Conservation (phyloP, 2,329 filamentous ascomycete genomes). For the Trichoderma atroviride region DNA sequence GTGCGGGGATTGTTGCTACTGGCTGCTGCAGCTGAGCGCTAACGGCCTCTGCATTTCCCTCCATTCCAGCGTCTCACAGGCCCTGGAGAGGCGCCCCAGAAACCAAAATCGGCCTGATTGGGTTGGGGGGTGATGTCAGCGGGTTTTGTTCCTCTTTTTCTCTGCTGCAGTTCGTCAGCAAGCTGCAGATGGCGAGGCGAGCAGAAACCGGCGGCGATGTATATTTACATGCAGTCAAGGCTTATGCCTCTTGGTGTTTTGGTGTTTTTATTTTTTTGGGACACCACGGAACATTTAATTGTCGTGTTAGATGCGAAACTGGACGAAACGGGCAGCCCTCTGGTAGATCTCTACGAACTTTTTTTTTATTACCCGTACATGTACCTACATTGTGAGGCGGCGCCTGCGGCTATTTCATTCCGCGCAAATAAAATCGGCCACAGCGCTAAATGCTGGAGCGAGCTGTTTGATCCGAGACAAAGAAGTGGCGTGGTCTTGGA, state of each 20-base stretch:
- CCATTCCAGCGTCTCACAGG: slow-evolving; percentile 32
- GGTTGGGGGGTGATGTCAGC: neutral
- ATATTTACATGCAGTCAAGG: neutral
- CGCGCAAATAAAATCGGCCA: neutral
- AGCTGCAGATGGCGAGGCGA: neutral
- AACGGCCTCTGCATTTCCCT: slow-evolving; percentile 32
- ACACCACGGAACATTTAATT: neutral
- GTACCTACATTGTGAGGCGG: neutral
- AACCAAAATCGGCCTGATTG: neutral
- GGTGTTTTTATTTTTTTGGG: neutral
- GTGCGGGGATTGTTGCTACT: slow-evolving; percentile 21
- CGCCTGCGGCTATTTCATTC: slow-evolving; percentile 21
- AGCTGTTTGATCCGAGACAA: neutral
- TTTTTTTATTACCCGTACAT: neutral
- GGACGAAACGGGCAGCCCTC: slow-evolving; percentile 16
- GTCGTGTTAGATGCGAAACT: neutral
- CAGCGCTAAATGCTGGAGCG: neutral
- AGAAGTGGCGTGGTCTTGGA: slow-evolving; percentile 3
- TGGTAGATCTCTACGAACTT: slow-evolving; percentile 7
- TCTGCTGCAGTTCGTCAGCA: neutral
- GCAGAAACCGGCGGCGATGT: neutral
- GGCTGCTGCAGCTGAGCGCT: slow-evolving; percentile 25
- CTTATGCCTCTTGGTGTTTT: neutral
- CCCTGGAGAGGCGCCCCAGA: neutral
- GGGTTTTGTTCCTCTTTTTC: neutral